Evolutionary conservation across 257 asterid genomes (phyloP), one percentile per base, ranked within the genome.

Genomic region (Galeopsis tetrahit): DNA sequence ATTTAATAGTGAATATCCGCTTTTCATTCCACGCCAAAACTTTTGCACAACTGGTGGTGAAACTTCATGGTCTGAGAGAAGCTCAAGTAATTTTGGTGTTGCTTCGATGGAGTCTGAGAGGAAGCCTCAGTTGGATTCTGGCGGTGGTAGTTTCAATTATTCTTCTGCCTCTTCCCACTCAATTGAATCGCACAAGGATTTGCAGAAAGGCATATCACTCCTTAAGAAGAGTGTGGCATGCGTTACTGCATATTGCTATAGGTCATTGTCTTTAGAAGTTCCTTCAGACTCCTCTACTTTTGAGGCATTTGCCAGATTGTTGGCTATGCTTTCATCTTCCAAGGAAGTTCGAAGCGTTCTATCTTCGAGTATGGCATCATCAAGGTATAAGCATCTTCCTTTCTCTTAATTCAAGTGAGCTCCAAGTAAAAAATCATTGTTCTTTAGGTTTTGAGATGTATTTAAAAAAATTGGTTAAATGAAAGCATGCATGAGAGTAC

Each of bases 191-290:
- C 99, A 95, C 83, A 90, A 87, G 87, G 99, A 95, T 83, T 82
- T 95, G 88, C 98, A 92, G 87, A 95, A 95, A 89, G 99, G 98
- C 82, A 90, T 95, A 70, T 91, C 98, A 55, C 99, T 95, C 83
- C 96, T 95, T 62, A 95, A 95, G 92, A 92, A 90, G 82, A 95
- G 97, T 57, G 99, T 95, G 75, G 96, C 98, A 52, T 92, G 99
- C 85, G 74, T 86, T 66, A 90, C 98, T 63, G 93, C 98, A 8
- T 90, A 86, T 83, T 90, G 96, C 84, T 90, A 88, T 68, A 88
- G 85, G 83, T 80, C 87, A 46, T 69, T 92, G 73, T 80, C 85
- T 57, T 76, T 90, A 79, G 96, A 95, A 63, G 91, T 95, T 75
- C 99, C 98, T 36, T 53, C 83, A 0, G 99, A 92, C 53, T 89